A percentile compares a stretch with the other conserved stretches of the same genome.
These are phyloP conservation scores for Tolypocladium endophyticum DNA, from an alignment of 2,329 filamentous ascomycete genomes.

Conservation along the genomic window DNA sequence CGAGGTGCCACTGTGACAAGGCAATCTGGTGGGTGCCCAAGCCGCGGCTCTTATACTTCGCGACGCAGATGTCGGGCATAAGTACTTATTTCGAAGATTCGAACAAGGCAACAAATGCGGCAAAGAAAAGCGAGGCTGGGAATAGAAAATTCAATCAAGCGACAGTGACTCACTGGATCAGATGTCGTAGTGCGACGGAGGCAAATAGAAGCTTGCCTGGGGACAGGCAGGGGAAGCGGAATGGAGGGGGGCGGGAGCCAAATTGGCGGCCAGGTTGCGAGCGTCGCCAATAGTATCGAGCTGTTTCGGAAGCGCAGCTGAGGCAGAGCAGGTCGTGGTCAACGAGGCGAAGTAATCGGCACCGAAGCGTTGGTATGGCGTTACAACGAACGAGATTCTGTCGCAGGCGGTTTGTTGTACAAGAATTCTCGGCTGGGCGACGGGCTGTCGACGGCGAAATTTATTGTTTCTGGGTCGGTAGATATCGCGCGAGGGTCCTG, in stretches of 20 bases:
- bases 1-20: background rate
- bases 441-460: constrained; percentile 9
- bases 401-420: constrained; percentile 11
- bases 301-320: constrained; percentile 18
- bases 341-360: constrained; percentile 21
- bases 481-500: background rate
- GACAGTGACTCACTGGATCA: constrained; percentile 23
- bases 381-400: constrained; percentile 19
- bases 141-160: constrained; percentile 11
- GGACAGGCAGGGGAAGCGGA: constrained; percentile 8
- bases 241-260: constrained; percentile 12
- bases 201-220: constrained; percentile 8
- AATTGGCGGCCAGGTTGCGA: constrained; percentile 19
- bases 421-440: constrained; percentile 5
- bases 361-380: constrained; percentile 21
- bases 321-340: constrained; percentile 13
- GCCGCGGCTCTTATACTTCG: background rate
- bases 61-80: background rate
- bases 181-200: constrained; percentile 17
- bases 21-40: background rate
- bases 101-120: constrained; percentile 1
- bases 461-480: background rate
- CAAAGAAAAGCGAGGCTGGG: constrained; percentile 6
- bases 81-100: background rate
- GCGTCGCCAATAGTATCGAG: constrained; percentile 24